phyloP scores from a whole-genome alignment of 208 protist species.

The Leishmania amazonensis region DNA sequence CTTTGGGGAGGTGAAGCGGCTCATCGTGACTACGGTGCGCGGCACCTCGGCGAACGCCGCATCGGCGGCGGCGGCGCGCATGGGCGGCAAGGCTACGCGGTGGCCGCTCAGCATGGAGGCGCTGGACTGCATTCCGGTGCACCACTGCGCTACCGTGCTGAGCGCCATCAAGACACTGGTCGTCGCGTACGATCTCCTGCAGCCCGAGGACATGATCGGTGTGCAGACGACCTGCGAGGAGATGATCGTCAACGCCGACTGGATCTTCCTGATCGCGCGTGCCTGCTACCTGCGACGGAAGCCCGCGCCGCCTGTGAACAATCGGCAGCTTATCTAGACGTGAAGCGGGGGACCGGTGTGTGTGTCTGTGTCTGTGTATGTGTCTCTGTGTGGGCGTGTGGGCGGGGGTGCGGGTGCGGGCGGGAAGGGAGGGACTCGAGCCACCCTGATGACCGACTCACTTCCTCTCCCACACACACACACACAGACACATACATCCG shows the following conservation, averaged over 20 bases:
- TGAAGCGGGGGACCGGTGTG: neutral
- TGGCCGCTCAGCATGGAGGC: conserved; percentile 77
- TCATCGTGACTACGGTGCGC: conserved; percentile 50
- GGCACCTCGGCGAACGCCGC: conserved; percentile 30
- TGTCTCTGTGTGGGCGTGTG: no score
- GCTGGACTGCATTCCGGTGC: conserved; percentile 70
- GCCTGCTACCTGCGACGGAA: conserved; percentile 74
- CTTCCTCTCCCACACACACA: no score
- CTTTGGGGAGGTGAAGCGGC: conserved; percentile 79
- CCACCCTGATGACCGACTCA: no score
- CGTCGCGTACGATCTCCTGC: conserved; percentile 82
- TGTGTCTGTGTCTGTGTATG: conserved; percentile 18
- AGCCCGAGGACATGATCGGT: conserved; percentile 42
- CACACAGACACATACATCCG: no score
- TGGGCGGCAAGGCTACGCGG: conserved; percentile 32
- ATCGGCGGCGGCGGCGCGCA: conserved; percentile 10
- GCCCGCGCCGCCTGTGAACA: conserved; percentile 71
- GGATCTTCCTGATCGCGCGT: conserved; percentile 75
- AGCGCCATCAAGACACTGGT: conserved; percentile 81
- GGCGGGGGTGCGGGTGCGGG: no score
- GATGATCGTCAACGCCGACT: conserved; percentile 86
- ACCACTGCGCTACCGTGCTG: conserved; percentile 77
- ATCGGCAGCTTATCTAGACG: conserved; percentile 33
- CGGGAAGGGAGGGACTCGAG: no score
- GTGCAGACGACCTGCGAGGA: conserved; percentile 65